phyloP scores from a whole-genome alignment of 2,329 filamentous ascomycete genomes.

The Coniochaeta sp. region DNA sequence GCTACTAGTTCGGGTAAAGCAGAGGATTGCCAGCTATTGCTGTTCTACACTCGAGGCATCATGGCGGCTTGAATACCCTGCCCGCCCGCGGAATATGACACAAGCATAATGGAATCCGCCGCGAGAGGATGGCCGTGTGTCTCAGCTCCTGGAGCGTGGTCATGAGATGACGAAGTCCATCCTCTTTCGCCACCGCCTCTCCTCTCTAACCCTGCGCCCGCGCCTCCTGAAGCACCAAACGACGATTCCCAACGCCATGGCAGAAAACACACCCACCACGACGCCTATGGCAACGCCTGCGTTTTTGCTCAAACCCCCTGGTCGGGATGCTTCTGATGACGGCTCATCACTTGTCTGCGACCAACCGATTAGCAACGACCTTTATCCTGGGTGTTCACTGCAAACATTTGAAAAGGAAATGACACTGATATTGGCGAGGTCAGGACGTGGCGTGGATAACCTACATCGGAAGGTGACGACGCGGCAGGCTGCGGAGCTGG shows the following conservation, averaged over 20 bases:
- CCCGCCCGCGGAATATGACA: not conserved
- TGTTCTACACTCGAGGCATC: not conserved
- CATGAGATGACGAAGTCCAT: conserved; percentile 16
- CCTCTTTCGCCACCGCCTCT: conserved; percentile 14
- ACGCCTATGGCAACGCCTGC: conserved; percentile 14
- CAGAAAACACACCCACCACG: conserved; percentile 14
- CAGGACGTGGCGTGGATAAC: not conserved
- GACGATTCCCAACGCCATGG: conserved; percentile 11
- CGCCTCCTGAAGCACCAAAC: conserved; percentile 13
- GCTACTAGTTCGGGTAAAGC: not conserved
- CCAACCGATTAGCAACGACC: not conserved
- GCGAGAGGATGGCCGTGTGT: not conserved
- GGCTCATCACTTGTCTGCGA: not conserved
- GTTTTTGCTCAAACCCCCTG: not conserved
- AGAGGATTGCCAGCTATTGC: not conserved
- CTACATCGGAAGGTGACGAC: not conserved
- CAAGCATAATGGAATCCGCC: not conserved
- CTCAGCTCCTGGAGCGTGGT: not conserved
- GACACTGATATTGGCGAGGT: not conserved
- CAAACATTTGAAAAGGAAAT: not conserved
- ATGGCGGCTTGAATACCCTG: not conserved
- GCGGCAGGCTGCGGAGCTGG: not conserved
- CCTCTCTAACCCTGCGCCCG: conserved; percentile 9
- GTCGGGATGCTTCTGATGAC: not conserved
- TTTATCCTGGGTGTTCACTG: not conserved